phyloP scores from a whole-genome alignment of 2,329 filamentous ascomycete species.

The Nemania sp. region DNA sequence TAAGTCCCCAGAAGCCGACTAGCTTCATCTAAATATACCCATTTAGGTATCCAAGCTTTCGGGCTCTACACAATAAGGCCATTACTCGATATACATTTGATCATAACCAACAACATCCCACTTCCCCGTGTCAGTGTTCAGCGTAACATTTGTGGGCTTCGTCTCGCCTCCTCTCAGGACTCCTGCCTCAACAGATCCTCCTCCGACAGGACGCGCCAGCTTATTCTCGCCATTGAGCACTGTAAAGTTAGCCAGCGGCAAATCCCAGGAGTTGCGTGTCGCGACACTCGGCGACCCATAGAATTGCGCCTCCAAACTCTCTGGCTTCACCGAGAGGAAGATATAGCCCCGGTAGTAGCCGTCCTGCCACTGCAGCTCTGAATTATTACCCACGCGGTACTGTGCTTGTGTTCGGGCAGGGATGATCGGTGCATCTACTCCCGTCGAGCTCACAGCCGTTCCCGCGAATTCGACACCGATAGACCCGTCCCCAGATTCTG shows the following conservation, averaged over 20 bases:
- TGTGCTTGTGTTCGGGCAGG: conserved; percentile 61
- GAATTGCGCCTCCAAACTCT: conserved; percentile 71
- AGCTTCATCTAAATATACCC: no score
- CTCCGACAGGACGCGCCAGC: conserved; percentile 59
- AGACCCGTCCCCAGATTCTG: conserved; percentile 64
- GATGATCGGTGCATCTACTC: conserved; percentile 67
- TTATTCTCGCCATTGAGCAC: conserved; percentile 72
- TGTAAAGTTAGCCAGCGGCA: conserved; percentile 77
- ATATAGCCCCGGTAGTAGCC: conserved; percentile 81
- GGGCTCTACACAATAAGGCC: not conserved
- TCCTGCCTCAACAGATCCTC: conserved; percentile 64
- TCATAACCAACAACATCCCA: conserved; percentile 50
- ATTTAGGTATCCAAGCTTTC: no score
- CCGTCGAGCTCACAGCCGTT: conserved; percentile 73
- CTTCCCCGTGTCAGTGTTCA: conserved; percentile 47
- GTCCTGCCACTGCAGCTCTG: conserved; percentile 78
- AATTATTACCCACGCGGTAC: conserved; percentile 57
- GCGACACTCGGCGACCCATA: conserved; percentile 71
- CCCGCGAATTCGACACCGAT: conserved; percentile 75
- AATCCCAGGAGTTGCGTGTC: conserved; percentile 71
- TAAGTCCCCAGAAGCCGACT: not conserved
- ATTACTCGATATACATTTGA: conserved; percentile 48
- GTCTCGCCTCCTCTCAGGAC: conserved; percentile 63
- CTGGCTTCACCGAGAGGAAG: conserved; percentile 68
- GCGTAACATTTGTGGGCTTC: conserved; percentile 65